Evolutionary conservation across 139 green algal genomes (phyloP).

Genomic region (Chlamydomonas applanata): DNA sequence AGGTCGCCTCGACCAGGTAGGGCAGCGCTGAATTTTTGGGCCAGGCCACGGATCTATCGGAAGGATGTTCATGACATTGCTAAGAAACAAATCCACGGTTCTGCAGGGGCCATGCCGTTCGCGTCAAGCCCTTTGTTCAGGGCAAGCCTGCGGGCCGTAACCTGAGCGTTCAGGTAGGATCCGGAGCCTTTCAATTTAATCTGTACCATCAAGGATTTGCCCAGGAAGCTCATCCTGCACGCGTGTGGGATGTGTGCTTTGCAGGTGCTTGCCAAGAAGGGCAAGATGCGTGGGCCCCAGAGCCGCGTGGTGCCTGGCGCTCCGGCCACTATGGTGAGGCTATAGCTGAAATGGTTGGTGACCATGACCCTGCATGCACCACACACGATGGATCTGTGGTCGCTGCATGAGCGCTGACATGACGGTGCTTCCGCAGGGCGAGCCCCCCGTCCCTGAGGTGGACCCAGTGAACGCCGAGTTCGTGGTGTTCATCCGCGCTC

Average conservation of each 20-base stretch:
- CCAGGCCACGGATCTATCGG: too few relatives aligned
- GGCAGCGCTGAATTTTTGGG: too few relatives aligned
- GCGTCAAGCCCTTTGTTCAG: too few relatives aligned
- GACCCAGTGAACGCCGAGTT: constrained; percentile 79
- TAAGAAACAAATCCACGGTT: too few relatives aligned
- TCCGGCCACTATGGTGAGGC: constrained; percentile 6
- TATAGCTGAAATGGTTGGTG: constrained; percentile 6
- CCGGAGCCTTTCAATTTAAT: too few relatives aligned
- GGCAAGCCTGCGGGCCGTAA: background rate
- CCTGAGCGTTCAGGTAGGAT: background rate
- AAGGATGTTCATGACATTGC: too few relatives aligned
- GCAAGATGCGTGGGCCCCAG: constrained; percentile 18
- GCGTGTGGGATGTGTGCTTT: background rate
- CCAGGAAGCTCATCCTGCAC: too few relatives aligned
- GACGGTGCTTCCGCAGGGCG: constrained; percentile 17
- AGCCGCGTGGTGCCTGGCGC: constrained; percentile 10
- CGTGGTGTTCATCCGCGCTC: constrained; percentile 66
- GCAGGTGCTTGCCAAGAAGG: constrained; percentile 47
- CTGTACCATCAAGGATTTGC: too few relatives aligned
- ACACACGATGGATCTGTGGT: background rate
- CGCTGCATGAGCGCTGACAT: background rate
- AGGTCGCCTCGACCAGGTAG: too few relatives aligned
- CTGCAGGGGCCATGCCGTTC: too few relatives aligned
- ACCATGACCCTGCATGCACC: background rate
- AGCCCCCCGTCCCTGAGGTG: constrained; percentile 55